Conservation (phyloP, 2,329 filamentous ascomycete species). For the Pestalotiopsis sp. region DNA sequence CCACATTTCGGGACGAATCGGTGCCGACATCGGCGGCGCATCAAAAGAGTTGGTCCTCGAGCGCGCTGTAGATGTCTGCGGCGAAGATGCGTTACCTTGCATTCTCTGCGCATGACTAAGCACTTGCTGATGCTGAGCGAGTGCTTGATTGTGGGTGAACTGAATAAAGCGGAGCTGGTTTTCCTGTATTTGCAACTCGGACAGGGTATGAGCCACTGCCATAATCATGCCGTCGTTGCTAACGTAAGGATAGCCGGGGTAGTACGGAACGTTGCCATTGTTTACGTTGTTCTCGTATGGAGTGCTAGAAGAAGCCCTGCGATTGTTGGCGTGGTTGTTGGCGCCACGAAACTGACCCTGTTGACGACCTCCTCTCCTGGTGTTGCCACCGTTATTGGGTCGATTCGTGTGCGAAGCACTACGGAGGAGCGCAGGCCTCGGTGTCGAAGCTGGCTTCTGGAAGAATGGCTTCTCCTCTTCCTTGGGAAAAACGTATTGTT, state of each 20-base stretch:
- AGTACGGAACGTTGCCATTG: constrained; percentile 39
- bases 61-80: constrained; percentile 47
- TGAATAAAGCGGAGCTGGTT: constrained; percentile 48
- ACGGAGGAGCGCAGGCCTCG: constrained; percentile 59
- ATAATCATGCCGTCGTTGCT: constrained; percentile 53
- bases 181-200: constrained; percentile 49
- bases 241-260: constrained; percentile 44
- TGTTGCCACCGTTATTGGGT: constrained; percentile 49
- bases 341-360: constrained; percentile 38
- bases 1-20: constrained; percentile 60
- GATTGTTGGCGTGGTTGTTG: constrained; percentile 47
- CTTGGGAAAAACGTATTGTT: constrained; percentile 85
- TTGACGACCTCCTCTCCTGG: constrained; percentile 52
- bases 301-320: constrained; percentile 55
- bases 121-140: constrained; percentile 43
- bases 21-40: constrained; percentile 61
- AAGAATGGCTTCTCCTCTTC: constrained; percentile 68
- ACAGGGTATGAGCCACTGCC: constrained; percentile 44
- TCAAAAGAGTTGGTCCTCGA: constrained; percentile 67
- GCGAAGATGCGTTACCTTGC: constrained; percentile 35
- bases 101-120: constrained; percentile 47
- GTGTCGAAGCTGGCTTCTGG: constrained; percentile 56
- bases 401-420: constrained; percentile 63
- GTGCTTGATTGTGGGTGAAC: constrained; percentile 48
- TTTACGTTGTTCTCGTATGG: constrained; percentile 57